Evolutionary conservation across 2,329 filamentous ascomycete genomes (phyloP).

Genomic region (Lachnellula cervina): DNA sequence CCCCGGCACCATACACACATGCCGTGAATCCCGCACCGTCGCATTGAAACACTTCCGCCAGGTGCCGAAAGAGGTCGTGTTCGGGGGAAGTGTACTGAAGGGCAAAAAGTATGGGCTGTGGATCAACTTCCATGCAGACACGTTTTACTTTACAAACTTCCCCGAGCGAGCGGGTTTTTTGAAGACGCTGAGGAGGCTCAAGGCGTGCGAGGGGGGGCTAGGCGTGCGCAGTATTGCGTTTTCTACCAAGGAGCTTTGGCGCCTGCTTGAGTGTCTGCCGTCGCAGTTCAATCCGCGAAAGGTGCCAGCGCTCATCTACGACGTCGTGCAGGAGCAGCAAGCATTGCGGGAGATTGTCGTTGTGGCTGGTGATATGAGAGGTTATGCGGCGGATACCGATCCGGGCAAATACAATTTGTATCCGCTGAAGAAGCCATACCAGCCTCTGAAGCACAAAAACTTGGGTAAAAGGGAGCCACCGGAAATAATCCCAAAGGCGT

Average conservation of each 20-base stretch:
- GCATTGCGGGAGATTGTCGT: not conserved
- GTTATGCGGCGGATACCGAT: not conserved
- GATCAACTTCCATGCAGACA: conserved; percentile 11
- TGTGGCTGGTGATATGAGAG: not conserved
- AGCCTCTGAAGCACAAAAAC: not conserved
- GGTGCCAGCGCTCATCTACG: not conserved
- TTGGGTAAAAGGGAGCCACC: not conserved
- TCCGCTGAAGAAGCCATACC: not conserved
- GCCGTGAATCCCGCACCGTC: not conserved
- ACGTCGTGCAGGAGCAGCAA: too few species aligned
- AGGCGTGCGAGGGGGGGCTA: not conserved
- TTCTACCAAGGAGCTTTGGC: not conserved
- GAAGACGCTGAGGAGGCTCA: conserved; percentile 3
- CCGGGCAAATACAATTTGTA: not conserved
- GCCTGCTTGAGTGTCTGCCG: not conserved
- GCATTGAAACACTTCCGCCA: not conserved
- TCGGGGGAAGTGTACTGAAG: not conserved
- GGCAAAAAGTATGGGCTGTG: not conserved
- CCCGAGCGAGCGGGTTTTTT: not conserved
- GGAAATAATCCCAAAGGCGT: not conserved
- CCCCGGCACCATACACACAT: not conserved
- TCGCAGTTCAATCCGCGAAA: not conserved
- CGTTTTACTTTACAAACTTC: conserved; percentile 12
- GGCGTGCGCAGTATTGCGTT: not conserved
- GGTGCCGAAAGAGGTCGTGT: not conserved